These are phyloP conservation scores for Sporopachydermia cereana DNA, from an alignment of 1,139 yeast species.

Conservation along the genomic window DNA sequence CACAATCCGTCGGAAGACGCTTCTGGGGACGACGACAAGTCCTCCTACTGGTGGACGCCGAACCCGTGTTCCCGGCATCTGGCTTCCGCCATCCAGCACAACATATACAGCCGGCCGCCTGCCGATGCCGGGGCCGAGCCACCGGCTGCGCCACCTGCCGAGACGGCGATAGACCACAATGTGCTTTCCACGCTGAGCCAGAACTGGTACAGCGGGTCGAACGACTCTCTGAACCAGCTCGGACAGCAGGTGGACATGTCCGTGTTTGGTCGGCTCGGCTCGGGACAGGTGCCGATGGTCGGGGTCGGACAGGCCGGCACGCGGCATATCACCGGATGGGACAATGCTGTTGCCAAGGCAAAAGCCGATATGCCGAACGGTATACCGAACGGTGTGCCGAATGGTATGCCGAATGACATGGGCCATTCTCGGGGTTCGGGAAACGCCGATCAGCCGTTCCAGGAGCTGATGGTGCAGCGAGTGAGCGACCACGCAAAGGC, in stretches of 20 bases:
- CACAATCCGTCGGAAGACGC: too few species aligned
- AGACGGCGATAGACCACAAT: background rate
- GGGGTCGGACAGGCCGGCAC: too few species aligned
- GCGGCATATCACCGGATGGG: too few species aligned
- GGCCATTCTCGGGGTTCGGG: too few species aligned
- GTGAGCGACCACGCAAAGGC: background rate
- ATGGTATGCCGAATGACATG: too few species aligned
- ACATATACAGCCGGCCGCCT: background rate
- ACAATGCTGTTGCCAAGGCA: background rate
- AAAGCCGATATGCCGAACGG: background rate
- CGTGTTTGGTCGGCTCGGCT: background rate
- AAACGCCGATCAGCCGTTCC: too few species aligned
- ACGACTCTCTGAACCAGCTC: background rate
- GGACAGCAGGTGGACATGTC: conserved; percentile 1
- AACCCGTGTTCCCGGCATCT: background rate
- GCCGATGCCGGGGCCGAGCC: background rate
- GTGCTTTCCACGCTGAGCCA: background rate
- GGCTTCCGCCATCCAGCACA: background rate
- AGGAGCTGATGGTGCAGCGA: background rate
- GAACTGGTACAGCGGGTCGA: background rate
- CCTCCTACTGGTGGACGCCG: conserved; percentile 1
- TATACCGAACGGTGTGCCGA: background rate
- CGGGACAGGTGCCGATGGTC: background rate
- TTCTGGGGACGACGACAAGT: background rate
- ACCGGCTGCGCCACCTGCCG: too few species aligned